Evolutionary conservation across 2,329 filamentous ascomycete species (phyloP).

Genomic region (Penicillium sp.): DNA sequence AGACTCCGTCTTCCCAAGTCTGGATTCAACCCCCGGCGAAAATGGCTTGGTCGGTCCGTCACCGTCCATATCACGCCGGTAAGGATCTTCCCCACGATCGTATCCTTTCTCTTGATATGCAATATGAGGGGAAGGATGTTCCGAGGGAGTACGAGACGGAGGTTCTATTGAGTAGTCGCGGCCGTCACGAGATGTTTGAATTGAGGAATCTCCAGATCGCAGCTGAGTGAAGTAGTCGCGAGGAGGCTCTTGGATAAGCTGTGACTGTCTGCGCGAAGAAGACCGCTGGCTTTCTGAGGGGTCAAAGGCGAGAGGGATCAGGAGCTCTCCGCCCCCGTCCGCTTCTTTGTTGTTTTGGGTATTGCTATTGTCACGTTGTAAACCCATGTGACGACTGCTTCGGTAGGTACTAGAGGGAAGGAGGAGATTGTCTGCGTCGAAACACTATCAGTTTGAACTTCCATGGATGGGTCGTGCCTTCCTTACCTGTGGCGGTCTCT

Average conservation of each 20-base stretch:
- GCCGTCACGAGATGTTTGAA: constrained; percentile 26
- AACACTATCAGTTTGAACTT: not conserved
- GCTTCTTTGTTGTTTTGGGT: constrained; percentile 39
- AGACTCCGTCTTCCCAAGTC: constrained; percentile 55
- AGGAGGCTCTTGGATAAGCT: constrained; percentile 40
- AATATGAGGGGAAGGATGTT: constrained; percentile 74
- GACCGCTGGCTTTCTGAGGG: constrained; percentile 60
- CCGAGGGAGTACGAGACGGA: constrained; percentile 37
- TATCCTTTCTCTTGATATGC: constrained; percentile 83
- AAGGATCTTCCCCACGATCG: constrained; percentile 53
- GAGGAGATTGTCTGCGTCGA: constrained; percentile 57
- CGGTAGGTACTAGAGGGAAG: constrained; percentile 75
- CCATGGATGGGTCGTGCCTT: constrained; percentile 1
- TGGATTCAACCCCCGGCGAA: constrained; percentile 52
- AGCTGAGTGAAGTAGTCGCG: constrained; percentile 57
- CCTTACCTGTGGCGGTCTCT: constrained; percentile 33
- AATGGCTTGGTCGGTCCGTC: constrained; percentile 24
- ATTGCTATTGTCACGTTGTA: constrained; percentile 46
- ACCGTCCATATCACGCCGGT: constrained; percentile 30
- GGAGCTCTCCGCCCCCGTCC: constrained; percentile 65
- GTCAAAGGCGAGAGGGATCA: constrained; percentile 74
- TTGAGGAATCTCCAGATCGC: constrained; percentile 25
- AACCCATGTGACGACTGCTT: constrained; percentile 67
- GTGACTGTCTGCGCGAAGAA: constrained; percentile 51
- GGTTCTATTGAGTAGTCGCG: constrained; percentile 17